Evolutionary conservation across 768 basidiomycete species (phyloP), one percentile per base, ranked within the genome.

Genomic region (Sarcodon sp.): DNA sequence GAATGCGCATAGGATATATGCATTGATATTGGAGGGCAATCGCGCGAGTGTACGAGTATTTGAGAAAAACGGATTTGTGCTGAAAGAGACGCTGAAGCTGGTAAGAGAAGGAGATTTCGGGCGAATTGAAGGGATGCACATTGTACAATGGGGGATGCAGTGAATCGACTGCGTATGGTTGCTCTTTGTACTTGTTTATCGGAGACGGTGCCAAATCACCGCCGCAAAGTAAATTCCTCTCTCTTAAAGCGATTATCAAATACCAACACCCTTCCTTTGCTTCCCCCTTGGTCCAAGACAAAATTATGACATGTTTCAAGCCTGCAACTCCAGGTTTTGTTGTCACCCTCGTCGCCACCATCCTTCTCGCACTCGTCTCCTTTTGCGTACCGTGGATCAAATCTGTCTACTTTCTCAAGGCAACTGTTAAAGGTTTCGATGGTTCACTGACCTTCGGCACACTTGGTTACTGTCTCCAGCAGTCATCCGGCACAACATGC

Each of bases 381-480:
- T 94, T 98, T 67, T 87, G 83, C 47, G 88, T 91, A 7, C 96
- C 94, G 0, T 78, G 80, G 59, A 71, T 96, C 72, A 94, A 89
- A 63, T 81, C 83, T 1, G 67, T 97, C 38, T 92, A 75, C 69
- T 94, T 98, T 66, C 80, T 97, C 58, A 79, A 83, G 60, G 90
- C 88, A 1, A 53, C 69, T 2, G 64, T 64, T 15, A 58, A 68
- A 33, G 69, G 71, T 18, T 45, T 68, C 43, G 70, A 64, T 44
- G 89, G 85, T 18, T 64, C 72, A 1, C 76, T 94, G 33, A 87
- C 78, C 0, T 84, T 99, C 58, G 94, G 94, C 7, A 87, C 87
- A 0, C 66, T 96, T 46, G 94, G 94, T 0, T 98, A 90, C 58
- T 99, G 94, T 61, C 45, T 83, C 8, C 68, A 81, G 45, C 53